Conservation (phyloP, 257 asterid genomes). For the Lavandula angustifolia region DNA sequence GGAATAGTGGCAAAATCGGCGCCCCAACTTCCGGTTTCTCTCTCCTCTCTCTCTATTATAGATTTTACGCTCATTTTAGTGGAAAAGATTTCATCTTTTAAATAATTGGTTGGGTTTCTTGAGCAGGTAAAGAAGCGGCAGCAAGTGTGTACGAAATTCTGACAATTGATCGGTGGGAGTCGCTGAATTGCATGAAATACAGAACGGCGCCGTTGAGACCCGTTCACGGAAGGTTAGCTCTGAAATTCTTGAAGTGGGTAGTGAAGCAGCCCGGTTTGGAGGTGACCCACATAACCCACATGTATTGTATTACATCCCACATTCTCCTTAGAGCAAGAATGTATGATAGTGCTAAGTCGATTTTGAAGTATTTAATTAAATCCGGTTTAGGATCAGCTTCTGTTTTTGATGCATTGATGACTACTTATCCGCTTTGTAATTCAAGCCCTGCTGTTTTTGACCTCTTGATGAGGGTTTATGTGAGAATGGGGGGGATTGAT, state of each 20-base stretch:
- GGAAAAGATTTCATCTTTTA: constrained; percentile 12
- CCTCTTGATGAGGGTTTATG: constrained; percentile 71
- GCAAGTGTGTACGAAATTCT: constrained; percentile 65
- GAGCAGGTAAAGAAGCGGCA: constrained; percentile 53
- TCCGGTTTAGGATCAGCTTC: constrained; percentile 53
- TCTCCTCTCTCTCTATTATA: constrained; percentile 1
- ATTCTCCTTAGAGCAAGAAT: constrained; percentile 85
- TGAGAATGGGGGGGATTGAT: constrained; percentile 43
- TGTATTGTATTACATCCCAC: constrained; percentile 77
- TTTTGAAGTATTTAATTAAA: constrained; percentile 46
- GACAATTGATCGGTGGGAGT: constrained; percentile 91
- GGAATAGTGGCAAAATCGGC: constrained; percentile 26
- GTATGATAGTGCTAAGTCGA: constrained; percentile 63
- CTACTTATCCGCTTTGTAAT: constrained; percentile 73
- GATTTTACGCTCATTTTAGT: not conserved
- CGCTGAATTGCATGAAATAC: constrained; percentile 77
- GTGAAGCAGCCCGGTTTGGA: constrained; percentile 80
- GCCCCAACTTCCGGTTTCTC: constrained; percentile 40
- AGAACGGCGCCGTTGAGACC: constrained; percentile 62
- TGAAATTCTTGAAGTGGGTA: constrained; percentile 81
- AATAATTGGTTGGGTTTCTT: not conserved
- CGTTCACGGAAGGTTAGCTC: constrained; percentile 84
- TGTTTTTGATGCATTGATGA: constrained; percentile 65
- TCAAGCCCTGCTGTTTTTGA: constrained; percentile 95
- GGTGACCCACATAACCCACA: constrained; percentile 56